Evolutionary conservation across 495 filamentous ascomycete species (phyloP), one percentile per base, ranked within the genome.

Genomic region (Xylaria grammica): DNA sequence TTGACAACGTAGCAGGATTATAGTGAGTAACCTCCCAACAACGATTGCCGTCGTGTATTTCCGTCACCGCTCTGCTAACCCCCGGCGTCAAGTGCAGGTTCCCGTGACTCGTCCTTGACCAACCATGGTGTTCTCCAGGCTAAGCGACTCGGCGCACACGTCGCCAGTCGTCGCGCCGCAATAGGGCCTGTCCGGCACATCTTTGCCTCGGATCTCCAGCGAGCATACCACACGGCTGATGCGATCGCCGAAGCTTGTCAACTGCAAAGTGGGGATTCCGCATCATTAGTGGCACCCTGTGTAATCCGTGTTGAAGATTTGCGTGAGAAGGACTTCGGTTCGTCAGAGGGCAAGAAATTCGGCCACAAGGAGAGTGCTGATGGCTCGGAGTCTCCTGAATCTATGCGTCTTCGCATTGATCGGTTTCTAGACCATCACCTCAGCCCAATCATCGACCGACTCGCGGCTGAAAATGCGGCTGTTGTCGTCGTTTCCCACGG

Each of bases 71-170:
- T 59, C 44, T 32, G 62, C 77, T 78, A 67, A 79, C 68, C 64
- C 49, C 19, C 29, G 58, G 4, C 60, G 11, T 29, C 36, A 75
- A 95, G 91, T 76, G 93, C 93, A 67, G 93, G 93, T 50, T 79
- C 83, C 46, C 88, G 85, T 65, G 90, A 97, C 75, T 96, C 93
- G 8, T 77, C 85, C 11, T 82, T 97, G 40, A 96, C 93, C 13
- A 88, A 87, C 66, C 92, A 97, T 74, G 93, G 93, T 55, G 83
- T 89, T 54, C 80, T 92, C 38, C 93, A 97, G 72, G 87, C 90
- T 5, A 82, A 84, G 27, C 81, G 84, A 63, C 81, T 94, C 0
- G 91, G 82, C 38, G 70, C 77, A 17, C 78, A 89, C 69, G 79
- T 96, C 27, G 85, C 82, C 0, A 71, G 74, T 0, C 78, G 72